phyloP scores from a whole-genome alignment of 768 basidiomycete species.

The Mycena vulgaris region DNA sequence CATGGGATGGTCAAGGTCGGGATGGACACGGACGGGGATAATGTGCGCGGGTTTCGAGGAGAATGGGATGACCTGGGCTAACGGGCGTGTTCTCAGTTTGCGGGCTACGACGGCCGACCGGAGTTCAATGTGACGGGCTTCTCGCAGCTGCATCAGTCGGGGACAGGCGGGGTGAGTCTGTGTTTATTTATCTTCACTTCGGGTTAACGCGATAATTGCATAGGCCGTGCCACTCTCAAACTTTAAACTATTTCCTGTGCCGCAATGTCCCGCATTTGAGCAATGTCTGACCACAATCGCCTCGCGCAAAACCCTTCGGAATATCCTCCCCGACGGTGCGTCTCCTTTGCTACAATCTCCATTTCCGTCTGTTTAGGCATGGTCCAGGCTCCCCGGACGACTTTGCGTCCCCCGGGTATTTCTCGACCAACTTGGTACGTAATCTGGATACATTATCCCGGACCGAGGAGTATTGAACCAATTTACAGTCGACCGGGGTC shows the following conservation, averaged over 20 bases:
- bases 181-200: not conserved
- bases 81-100: constrained; percentile 52
- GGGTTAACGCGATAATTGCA: not conserved
- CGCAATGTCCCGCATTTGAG: constrained; percentile 65
- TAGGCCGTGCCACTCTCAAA: constrained; percentile 70
- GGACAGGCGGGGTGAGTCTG: constrained; percentile 69
- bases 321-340: constrained; percentile 65
- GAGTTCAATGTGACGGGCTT: constrained; percentile 67
- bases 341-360: not conserved
- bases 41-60: constrained; percentile 53
- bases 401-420: constrained; percentile 76
- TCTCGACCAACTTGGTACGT: constrained; percentile 70
- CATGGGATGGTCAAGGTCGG: constrained; percentile 82
- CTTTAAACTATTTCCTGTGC: constrained; percentile 74
- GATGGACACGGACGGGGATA: constrained; percentile 77
- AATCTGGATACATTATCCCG: too few species aligned
- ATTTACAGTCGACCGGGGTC: constrained; percentile 64
- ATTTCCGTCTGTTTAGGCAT: not conserved
- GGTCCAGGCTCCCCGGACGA: constrained; percentile 69
- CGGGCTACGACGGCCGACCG: constrained; percentile 63
- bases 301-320: constrained; percentile 63
- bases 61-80: not conserved
- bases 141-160: constrained; percentile 75
- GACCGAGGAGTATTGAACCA: not conserved
- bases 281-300: constrained; percentile 66